Conservation (phyloP, 352 stramenopile species). For the Phytophthora macrochlamydospora region DNA sequence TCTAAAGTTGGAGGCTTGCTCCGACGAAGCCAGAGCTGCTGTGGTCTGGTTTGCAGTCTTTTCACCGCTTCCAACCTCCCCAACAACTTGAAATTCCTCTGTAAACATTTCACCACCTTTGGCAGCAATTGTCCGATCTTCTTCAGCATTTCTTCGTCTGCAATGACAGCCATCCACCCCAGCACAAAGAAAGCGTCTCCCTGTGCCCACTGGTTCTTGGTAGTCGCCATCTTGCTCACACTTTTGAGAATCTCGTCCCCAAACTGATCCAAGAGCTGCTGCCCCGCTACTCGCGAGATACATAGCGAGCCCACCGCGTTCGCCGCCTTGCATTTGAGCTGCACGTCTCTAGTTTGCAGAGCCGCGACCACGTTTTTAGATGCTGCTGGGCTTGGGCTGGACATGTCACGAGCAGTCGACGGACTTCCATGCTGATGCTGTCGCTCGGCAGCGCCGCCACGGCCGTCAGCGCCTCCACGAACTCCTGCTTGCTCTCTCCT, state of each 20-base stretch:
- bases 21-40: constrained; percentile 32
- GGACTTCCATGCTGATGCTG: constrained; percentile 76
- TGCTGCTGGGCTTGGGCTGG: no score
- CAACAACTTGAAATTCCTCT: constrained; percentile 40
- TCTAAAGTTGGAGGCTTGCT: constrained; percentile 68
- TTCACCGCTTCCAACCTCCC: not conserved
- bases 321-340: constrained; percentile 81
- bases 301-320: constrained; percentile 77
- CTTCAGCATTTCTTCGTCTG: constrained; percentile 51
- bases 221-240: constrained; percentile 63
- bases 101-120: constrained; percentile 49
- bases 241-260: constrained; percentile 40
- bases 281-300: constrained; percentile 72
- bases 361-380: constrained; percentile 45
- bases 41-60: constrained; percentile 8
- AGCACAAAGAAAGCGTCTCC: constrained; percentile 79
- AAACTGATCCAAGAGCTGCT: constrained; percentile 57
- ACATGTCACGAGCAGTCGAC: constrained; percentile 49
- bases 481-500: constrained; percentile 44
- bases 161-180: constrained; percentile 77
- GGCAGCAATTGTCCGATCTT: constrained; percentile 47
- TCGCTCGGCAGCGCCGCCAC: constrained; percentile 71
- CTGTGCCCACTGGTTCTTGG: constrained; percentile 78
- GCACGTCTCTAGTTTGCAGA: constrained; percentile 62
- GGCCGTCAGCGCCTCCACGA: constrained; percentile 75